phyloP scores from a whole-genome alignment of 495 filamentous ascomycete genomes.

The Podospora pseudopauciseta region DNA sequence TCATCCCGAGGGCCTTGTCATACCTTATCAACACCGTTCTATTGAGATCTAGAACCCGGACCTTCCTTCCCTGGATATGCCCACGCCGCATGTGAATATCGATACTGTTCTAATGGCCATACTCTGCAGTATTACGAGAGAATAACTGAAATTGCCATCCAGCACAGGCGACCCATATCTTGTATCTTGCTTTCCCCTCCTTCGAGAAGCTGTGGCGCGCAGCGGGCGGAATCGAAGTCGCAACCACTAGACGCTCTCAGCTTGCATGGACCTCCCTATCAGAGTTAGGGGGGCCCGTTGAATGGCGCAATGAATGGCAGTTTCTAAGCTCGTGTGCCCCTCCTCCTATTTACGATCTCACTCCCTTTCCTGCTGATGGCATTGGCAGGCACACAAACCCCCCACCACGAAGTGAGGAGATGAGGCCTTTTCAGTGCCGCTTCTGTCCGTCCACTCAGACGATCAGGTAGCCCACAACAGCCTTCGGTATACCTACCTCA shows the following conservation, averaged over 20 bases:
- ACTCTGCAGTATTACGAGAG: not conserved
- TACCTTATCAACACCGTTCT: not conserved
- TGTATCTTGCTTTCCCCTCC: not conserved
- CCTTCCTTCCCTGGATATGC: not conserved
- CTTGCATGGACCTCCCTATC: slow-evolving; percentile 9
- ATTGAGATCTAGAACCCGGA: not conserved
- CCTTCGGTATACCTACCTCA: not conserved
- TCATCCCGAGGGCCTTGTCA: not conserved
- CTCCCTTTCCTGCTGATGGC: not conserved
- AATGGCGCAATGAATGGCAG: not conserved
- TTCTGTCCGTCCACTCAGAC: not conserved
- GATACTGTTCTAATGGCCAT: not conserved
- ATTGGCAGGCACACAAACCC: not conserved
- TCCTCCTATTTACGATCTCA: not conserved
- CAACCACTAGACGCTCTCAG: not conserved
- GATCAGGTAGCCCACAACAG: not conserved
- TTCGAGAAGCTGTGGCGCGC: slow-evolving; percentile 8
- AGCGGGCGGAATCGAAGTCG: not conserved
- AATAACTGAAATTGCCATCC: not conserved
- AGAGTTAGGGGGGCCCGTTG: not conserved
- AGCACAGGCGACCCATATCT: not conserved
- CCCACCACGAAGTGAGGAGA: not conserved
- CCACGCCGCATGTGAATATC: not conserved
- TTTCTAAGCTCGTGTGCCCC: not conserved
- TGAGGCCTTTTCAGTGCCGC: not conserved